Evolutionary conservation across 1,284 basidiomycete genomes (phyloP), one percentile per base, ranked within the genome.

Genomic region (Tilletia indica): DNA sequence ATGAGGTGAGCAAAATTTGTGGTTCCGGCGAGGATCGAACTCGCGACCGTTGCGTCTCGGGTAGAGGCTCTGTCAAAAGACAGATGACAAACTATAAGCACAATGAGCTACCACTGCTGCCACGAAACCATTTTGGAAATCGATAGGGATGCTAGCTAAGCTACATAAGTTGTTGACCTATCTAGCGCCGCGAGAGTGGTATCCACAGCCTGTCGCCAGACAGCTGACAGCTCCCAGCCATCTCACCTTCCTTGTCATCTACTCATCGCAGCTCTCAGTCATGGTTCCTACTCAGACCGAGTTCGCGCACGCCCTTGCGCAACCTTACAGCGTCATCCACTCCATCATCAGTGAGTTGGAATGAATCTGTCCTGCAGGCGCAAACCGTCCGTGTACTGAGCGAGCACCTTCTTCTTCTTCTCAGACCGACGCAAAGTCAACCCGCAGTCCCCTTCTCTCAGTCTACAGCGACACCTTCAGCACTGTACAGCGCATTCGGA

Each of bases 201-300:
- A n/a, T n/a, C n/a, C n/a, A n/a, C n/a, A 31, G 25, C 25, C 25
- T 31, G 25, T 31, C 25, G 25, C 25, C 25, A 2, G 25, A 31
- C 25, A 31, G 25, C 25, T 31, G 25, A 31, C 25, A 31, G 25
- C 25, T 31, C 25, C 25, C 25, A 31, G 25, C 25, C 25, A 2
- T 31, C 25, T 31, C 25, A 31, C 25, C 25, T 31, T 31, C 25
- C 25, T 31, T 31, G 25, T 31, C 25, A 31, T 31, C 25, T 31
- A 8, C 42, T 45, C 9, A 3, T 45, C 42, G 9, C 42, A 45
- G 42, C 42, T 45, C 1, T 45, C 14, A 8, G 14, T 9, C 42
- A 78, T 78, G 77, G 75, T 78, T 5, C 77, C 77, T 3, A 64
- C 61, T 21, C 73, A 78, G 45, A 78, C 75, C 16, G 73, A 78